Conservation (phyloP, 495 filamentous ascomycete species). For the Cairneyella variabilis region DNA sequence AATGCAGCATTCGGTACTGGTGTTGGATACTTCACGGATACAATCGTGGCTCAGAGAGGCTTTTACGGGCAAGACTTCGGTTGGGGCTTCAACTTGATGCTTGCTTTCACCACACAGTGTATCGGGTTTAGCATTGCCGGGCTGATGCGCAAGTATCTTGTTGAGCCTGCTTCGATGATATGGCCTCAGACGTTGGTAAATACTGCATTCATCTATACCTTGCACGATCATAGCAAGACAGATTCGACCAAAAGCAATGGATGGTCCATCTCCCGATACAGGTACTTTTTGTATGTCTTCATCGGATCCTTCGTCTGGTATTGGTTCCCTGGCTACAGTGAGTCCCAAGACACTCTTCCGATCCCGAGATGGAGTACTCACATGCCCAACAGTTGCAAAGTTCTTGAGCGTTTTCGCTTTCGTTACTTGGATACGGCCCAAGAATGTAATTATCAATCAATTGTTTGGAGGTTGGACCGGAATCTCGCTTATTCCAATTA, state of each 20-base stretch:
- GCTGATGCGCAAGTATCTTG: conserved; percentile 59
- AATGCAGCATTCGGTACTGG: conserved; percentile 49
- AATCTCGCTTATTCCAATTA: conserved; percentile 54
- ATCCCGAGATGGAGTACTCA: not conserved
- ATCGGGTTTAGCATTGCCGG: conserved; percentile 73
- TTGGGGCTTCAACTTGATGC: conserved; percentile 62
- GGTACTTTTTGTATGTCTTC: conserved; percentile 60
- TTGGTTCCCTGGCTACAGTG: conserved; percentile 32
- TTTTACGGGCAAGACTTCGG: conserved; percentile 37
- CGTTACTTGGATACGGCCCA: conserved; percentile 54
- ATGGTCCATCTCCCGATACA: conserved; percentile 63
- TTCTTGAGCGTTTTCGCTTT: conserved; percentile 56
- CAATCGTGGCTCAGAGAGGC: conserved; percentile 37
- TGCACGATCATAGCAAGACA: conserved; percentile 60
- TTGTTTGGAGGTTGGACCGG: conserved; percentile 64
- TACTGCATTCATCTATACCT: conserved; percentile 61
- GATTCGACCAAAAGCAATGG: conserved; percentile 56
- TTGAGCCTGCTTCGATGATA: conserved; percentile 69
- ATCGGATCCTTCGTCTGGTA: conserved; percentile 58
- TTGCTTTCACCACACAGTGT: conserved; percentile 66
- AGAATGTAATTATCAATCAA: conserved; percentile 65
- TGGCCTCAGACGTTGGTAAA: conserved; percentile 66
- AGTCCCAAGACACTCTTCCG: not conserved
- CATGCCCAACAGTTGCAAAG: conserved; percentile 44
- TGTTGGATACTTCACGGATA: conserved; percentile 44